Base-by-base conservation (phyloP, 441 rosid genomes). In the Codiaeum variegatum region DNA sequence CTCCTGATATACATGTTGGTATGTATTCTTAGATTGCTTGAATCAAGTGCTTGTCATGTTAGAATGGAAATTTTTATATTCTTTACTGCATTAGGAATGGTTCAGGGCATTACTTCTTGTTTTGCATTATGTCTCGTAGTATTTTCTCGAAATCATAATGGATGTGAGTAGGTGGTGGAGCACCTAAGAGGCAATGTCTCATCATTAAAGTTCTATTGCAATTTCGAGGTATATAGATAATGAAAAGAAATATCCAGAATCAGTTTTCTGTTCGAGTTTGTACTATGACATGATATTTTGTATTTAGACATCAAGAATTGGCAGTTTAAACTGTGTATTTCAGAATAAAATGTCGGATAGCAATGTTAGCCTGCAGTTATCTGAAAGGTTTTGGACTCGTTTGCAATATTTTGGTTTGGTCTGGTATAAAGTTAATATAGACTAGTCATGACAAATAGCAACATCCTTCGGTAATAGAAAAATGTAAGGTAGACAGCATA, bases 1-100 rank as follows among this genome's bases (percentile, higher is more conserved):
- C 97, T 49, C 88, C 89, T 32, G 90, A 88, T 26, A 67, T 92
- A 44, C 98, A 92, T 69, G 66, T 32, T 6, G 91, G 96, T 91
- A 85, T 23, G 59, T 31, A 34, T 34, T 31, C 44, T 54, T 38
- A 55, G 21, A 58, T 66, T 64, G 21, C 67, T 59, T 13, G 26
- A 34, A 24, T 56, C 13, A 3, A 47, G 24, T 21, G 18, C 21
- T 1, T 6, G 6, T 15, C 26, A n/a, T 7, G 32, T 7, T 42
- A 18, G 7, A 18, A 55, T 3, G 8, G 18, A 38, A 13, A 8
- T 47, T 47, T n/a, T 21, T 62, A 23, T 18, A 19, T 36, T 3
- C 8, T 38, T 40, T 64, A 38, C 49, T 64, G 47, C 51, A 31
- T 10, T 52, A 21, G 44, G 56, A 51, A 28, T 12, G 29, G 70